Base-by-base conservation (phyloP, 352 stramenopile genomes). In the Thraustochytrium sp. region DNA sequence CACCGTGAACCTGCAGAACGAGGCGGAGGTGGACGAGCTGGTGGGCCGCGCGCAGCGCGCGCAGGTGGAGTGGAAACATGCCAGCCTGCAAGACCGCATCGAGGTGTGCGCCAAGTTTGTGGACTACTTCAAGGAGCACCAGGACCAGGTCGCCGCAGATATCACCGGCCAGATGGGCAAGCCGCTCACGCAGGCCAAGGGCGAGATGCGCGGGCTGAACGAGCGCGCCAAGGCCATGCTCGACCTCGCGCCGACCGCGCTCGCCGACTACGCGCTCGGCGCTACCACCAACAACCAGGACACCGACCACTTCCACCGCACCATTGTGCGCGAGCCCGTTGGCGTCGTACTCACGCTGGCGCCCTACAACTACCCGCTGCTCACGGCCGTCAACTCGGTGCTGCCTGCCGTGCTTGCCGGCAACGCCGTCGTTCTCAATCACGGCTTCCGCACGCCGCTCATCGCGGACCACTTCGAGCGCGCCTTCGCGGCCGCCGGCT, bases 101-200 rank as follows among this genome's bases (percentile, higher is more conserved):
- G 65, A 54, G 5, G 38, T 63, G 5, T 23, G 48, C 38, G 9
- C 31, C 5, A 37, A 26, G 3, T 65, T 68, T 26, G 5, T 62
- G n/a, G 54, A 54, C 21, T 53, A 61, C 51, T 56, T 83, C 26
- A 42, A 82, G 36, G n/a, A 38, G 11, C 89, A 90, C 59, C 86
- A 87, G 18, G 89, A 93, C 44, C 78, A 86, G 36, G 93, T 94
- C 59, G 89, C 89, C 1, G 53, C 87, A 36, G 91, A 94, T 40
- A 94, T 94, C 82, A 92, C 90, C 8, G 88, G 89, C 36, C 90
- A 93, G 87, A 95, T 94, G 91, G 91, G 91, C 49, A 95, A 95
- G 82, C 90, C 91, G 2, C 76, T 95, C 31, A 86, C 90, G 73
- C 90, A 94, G 73, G 89, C 90, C 37, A 89, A 85, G 82, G 92